A percentile compares a stretch with the other conserved stretches of the same genome.
Conservation (phyloP, 176 grass and related monocot species). For the Carex kokanica region DNA sequence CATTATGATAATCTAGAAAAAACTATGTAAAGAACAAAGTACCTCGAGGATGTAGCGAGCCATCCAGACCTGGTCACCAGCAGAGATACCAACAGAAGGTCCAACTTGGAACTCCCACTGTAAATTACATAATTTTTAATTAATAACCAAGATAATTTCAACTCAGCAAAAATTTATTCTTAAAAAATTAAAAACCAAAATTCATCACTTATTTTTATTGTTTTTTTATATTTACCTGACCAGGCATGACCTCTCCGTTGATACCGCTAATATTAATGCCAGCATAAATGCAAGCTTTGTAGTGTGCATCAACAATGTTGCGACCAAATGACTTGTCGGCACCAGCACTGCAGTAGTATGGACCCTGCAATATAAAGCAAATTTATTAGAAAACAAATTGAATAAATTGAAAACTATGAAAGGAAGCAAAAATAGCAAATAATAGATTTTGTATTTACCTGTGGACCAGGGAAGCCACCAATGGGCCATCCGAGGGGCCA, state of each 20-base stretch:
- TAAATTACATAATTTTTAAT: constrained; percentile 1
- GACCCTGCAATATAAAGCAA: constrained; percentile 47
- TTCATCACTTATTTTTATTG: neutral
- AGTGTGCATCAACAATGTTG: constrained; percentile 90
- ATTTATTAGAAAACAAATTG: constrained; percentile 7
- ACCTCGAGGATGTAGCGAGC: constrained; percentile 98
- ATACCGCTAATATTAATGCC: constrained; percentile 96
- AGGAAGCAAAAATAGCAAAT: neutral
- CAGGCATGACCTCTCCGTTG: constrained; percentile 98
- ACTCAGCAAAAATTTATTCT: neutral
- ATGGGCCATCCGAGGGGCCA: constrained; percentile 98
- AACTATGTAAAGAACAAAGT: neutral
- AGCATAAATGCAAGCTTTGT: constrained; percentile 86
- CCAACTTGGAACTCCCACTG: constrained; percentile 99
- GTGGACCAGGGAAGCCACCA: constrained; percentile 93
- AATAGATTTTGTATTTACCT: constrained; percentile 36
- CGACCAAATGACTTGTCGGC: constrained; percentile 88
- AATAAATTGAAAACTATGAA: constrained; percentile 6
- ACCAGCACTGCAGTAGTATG: constrained; percentile 85
- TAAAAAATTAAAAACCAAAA: neutral
- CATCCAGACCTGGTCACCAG: constrained; percentile 79
- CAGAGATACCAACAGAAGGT: constrained; percentile 68
- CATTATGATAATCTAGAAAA: neutral
- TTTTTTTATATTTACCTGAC: constrained; percentile 51
- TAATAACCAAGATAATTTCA: constrained; percentile 5